A percentile compares a stretch with the other conserved stretches of the same genome.
phyloP scores from a whole-genome alignment of 2,329 filamentous ascomycete species.

The Ophiostoma australiae region DNA sequence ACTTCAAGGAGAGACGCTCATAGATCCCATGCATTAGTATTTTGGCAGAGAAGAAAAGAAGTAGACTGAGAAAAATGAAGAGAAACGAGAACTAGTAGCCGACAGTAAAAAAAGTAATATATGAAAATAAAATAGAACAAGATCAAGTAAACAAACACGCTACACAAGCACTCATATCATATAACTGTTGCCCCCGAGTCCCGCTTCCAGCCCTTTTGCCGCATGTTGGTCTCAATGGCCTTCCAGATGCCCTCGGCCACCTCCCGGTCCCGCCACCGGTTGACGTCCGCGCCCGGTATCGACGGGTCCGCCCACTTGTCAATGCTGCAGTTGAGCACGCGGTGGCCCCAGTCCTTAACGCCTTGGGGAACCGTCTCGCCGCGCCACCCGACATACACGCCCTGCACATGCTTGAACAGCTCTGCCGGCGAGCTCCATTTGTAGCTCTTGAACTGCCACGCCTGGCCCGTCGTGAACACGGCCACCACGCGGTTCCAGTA shows the following conservation, averaged over 20 bases:
- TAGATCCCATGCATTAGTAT: background rate
- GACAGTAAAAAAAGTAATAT: background rate
- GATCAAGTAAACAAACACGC: background rate
- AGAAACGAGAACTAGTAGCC: background rate
- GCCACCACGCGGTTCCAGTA: conserved; percentile 95
- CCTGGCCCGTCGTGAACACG: conserved; percentile 95
- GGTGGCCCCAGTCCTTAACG: conserved; percentile 78
- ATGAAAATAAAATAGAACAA: background rate
- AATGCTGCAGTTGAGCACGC: conserved; percentile 72
- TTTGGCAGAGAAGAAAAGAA: background rate
- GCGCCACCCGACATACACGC: conserved; percentile 86
- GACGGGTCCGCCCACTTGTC: conserved; percentile 69
- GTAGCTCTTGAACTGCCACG: conserved; percentile 98
- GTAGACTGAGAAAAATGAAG: no score
- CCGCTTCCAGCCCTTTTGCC: conserved; percentile 72
- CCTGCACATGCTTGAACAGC: conserved; percentile 81
- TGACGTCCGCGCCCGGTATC: conserved; percentile 44
- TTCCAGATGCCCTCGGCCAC: conserved; percentile 92
- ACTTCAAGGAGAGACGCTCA: background rate
- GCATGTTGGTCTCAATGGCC: conserved; percentile 81
- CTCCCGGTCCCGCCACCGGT: conserved; percentile 81
- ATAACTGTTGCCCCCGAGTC: conserved; percentile 60
- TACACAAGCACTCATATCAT: conserved; percentile 28
- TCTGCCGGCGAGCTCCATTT: conserved; percentile 89
- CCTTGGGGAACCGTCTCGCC: conserved; percentile 74